A percentile compares a stretch with the other conserved stretches of the same genome.
These are phyloP conservation scores for Saksenaea oblongispora DNA, from an alignment of 371 early-diverging fungal species.

Conservation along the genomic window DNA sequence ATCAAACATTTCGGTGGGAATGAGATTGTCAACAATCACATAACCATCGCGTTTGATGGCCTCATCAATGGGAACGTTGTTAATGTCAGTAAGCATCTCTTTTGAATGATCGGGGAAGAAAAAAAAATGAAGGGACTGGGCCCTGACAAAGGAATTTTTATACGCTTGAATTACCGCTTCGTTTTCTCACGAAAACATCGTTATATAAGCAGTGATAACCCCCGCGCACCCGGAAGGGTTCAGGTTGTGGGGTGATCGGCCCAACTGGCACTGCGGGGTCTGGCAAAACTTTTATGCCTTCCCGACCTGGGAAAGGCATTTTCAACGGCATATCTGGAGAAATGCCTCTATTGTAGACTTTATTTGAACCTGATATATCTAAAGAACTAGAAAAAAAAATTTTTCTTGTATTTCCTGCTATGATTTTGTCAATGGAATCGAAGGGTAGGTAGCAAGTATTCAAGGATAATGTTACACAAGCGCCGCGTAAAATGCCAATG, in stretches of 20 bases:
- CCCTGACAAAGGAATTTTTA: background rate
- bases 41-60: slow-evolving; percentile 47
- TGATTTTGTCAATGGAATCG: no score
- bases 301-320: background rate
- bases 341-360: background rate
- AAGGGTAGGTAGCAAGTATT: no score
- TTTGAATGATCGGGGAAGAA: background rate
- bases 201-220: background rate
- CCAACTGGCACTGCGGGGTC: background rate
- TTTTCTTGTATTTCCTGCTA: no score
- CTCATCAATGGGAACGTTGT: slow-evolving; percentile 41
- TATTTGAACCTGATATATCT: background rate
- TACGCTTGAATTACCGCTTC: background rate
- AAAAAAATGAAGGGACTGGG: background rate
- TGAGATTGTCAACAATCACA: slow-evolving; percentile 53
- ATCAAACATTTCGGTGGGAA: slow-evolving; percentile 37
- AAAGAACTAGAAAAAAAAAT: no score
- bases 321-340: background rate
- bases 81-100: slow-evolving; percentile 39
- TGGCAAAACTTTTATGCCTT: background rate
- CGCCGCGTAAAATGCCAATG: background rate
- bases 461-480: background rate
- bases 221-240: background rate
- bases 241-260: background rate
- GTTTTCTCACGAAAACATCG: background rate